Conservation (phyloP, 2,329 filamentous ascomycete species). For the Alternaria panax region DNA sequence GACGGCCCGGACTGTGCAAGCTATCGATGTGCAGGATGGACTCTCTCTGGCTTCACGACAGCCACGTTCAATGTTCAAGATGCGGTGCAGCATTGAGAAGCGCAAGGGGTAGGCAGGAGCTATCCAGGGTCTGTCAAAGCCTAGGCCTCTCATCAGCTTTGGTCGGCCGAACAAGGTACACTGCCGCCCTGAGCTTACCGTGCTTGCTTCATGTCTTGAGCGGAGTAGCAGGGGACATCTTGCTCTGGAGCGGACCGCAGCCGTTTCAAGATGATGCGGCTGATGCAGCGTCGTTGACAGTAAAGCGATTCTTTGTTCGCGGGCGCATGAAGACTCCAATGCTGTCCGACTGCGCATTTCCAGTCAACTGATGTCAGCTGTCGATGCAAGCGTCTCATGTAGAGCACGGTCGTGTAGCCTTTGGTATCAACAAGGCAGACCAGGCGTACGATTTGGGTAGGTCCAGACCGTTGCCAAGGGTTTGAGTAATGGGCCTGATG, state of each 20-base stretch:
- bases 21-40: neutral
- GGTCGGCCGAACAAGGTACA: neutral
- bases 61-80: neutral
- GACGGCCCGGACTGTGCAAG: neutral
- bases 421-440: constrained; percentile 10
- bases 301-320: neutral
- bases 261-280: constrained; percentile 1
- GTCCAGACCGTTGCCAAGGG: constrained; percentile 40
- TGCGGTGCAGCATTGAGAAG: neutral
- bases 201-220: neutral
- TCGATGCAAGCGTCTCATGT: constrained; percentile 8
- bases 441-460: constrained; percentile 7
- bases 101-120: neutral
- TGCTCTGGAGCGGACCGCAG: constrained; percentile 3
- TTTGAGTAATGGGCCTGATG: constrained; percentile 17
- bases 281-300: neutral
- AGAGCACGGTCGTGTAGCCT: constrained; percentile 6
- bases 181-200: neutral
- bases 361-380: constrained; percentile 6
- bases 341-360: neutral
- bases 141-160: neutral
- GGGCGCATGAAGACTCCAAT: neutral
- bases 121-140: neutral
- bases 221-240: neutral
- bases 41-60: neutral